Evolutionary conservation across 2,329 filamentous ascomycete species (phyloP).

Genomic region (Sclerotinia sclerotiorum): DNA sequence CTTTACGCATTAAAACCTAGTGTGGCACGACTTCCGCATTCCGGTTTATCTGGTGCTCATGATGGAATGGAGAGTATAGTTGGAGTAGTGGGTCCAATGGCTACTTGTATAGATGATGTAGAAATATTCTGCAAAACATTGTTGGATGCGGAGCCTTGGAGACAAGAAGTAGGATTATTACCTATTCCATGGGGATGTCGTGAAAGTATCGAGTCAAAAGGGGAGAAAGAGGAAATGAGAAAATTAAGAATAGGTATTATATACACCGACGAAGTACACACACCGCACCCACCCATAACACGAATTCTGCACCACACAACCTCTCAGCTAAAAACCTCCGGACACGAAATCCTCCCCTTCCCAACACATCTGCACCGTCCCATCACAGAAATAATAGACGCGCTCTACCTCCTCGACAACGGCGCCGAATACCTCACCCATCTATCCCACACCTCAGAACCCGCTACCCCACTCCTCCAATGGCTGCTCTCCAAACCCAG

Average conservation of each 20-base stretch:
- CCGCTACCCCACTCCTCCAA: conserved; percentile 27
- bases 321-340: background rate
- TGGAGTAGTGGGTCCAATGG: conserved; percentile 49
- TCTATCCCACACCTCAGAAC: conserved; percentile 27
- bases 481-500: conserved; percentile 27
- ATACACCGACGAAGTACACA: conserved; percentile 31
- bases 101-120: conserved; percentile 47
- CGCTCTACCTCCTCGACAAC: conserved; percentile 25
- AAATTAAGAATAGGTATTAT: conserved; percentile 42
- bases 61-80: conserved; percentile 53
- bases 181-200: conserved; percentile 50
- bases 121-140: conserved; percentile 37
- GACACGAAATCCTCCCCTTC: conserved; percentile 12
- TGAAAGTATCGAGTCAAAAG: background rate
- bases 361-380: background rate
- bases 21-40: conserved; percentile 28
- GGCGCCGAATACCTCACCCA: conserved; percentile 27
- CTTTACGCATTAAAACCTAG: conserved; percentile 44
- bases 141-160: conserved; percentile 46
- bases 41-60: conserved; percentile 45
- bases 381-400: background rate
- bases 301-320: background rate
- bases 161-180: conserved; percentile 50
- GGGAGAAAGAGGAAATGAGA: conserved; percentile 27
- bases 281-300: conserved; percentile 25